A percentile compares a stretch with the other conserved stretches of the same genome.
phyloP scores from a whole-genome alignment of 257 asterid genomes.

The Nicotiana tomentosiformis region DNA sequence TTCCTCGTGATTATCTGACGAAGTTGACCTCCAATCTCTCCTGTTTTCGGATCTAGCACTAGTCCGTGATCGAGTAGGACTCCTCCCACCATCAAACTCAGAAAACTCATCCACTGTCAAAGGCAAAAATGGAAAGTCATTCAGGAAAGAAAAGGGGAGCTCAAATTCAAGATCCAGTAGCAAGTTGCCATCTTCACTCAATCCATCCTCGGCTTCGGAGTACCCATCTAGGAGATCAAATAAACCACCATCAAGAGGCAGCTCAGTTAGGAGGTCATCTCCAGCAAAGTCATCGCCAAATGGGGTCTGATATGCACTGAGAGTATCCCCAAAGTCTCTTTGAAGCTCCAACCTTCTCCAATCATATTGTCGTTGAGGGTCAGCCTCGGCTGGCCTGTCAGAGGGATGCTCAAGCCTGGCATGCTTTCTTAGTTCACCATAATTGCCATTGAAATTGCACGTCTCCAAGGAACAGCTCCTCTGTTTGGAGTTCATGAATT shows the following conservation, averaged over 20 bases:
- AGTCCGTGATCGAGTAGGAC: background rate
- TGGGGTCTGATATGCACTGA: constrained; percentile 36
- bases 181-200: constrained; percentile 8
- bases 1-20: background rate
- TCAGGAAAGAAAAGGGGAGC: constrained; percentile 24
- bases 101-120: background rate
- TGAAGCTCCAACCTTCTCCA: constrained; percentile 55
- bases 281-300: constrained; percentile 24
- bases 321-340: constrained; percentile 48
- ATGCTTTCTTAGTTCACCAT: constrained; percentile 60
- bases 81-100: background rate
- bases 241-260: constrained; percentile 20
- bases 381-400: constrained; percentile 49
- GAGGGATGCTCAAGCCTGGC: constrained; percentile 63
- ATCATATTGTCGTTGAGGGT: constrained; percentile 37
- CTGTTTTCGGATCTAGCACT: background rate
- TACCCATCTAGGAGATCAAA: constrained; percentile 33
- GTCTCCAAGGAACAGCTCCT: constrained; percentile 67
- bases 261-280: constrained; percentile 18
- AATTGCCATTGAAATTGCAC: constrained; percentile 52
- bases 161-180: constrained; percentile 25
- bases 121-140: constrained; percentile 16
- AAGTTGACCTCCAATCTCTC: background rate
- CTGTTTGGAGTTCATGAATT: constrained; percentile 43
- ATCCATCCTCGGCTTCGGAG: constrained; percentile 31